Percentiles rank a stretch among this genome's conserved stretches.
Conservation (phyloP, 768 basidiomycete genomes). For the Mycena belliarum region DNA sequence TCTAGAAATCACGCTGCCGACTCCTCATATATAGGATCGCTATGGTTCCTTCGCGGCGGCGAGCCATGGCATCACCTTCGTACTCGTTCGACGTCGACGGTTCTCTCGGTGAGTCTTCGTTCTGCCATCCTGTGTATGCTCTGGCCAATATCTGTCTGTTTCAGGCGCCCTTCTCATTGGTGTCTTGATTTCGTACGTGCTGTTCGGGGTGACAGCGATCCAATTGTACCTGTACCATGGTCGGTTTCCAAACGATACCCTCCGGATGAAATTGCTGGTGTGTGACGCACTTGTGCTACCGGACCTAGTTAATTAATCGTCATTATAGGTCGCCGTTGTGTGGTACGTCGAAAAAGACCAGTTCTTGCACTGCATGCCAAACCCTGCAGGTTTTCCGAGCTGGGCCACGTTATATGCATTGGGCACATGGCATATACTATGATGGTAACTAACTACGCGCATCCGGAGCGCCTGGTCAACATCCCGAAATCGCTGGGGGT, state of each 20-base stretch:
- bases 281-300: not conserved
- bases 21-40: too few relatives aligned
- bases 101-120: not conserved
- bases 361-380: too few relatives aligned
- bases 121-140: not conserved
- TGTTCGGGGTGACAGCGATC: constrained; percentile 10
- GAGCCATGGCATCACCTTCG: too few relatives aligned
- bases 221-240: constrained; percentile 7
- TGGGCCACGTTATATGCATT: constrained; percentile 15
- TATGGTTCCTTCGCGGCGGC: too few relatives aligned
- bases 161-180: constrained; percentile 13
- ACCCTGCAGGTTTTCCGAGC: too few relatives aligned
- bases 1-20: too few relatives aligned
- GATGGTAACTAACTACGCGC: not conserved
- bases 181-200: constrained; percentile 7
- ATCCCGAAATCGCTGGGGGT: not conserved
- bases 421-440: constrained; percentile 11
- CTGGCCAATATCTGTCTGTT: not conserved
- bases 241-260: constrained; percentile 11
- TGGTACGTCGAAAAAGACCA: constrained; percentile 1
- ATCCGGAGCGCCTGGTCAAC: constrained; percentile 7
- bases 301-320: not conserved
- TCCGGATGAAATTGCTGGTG: constrained; percentile 7
- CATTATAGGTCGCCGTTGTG: constrained; percentile 7
- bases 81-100: not conserved